Percentiles rank a stretch among this genome's conserved stretches.
These are phyloP conservation scores for Yarrowia divulgata DNA, from an alignment of 805 yeast species.

Conservation along the genomic window DNA sequence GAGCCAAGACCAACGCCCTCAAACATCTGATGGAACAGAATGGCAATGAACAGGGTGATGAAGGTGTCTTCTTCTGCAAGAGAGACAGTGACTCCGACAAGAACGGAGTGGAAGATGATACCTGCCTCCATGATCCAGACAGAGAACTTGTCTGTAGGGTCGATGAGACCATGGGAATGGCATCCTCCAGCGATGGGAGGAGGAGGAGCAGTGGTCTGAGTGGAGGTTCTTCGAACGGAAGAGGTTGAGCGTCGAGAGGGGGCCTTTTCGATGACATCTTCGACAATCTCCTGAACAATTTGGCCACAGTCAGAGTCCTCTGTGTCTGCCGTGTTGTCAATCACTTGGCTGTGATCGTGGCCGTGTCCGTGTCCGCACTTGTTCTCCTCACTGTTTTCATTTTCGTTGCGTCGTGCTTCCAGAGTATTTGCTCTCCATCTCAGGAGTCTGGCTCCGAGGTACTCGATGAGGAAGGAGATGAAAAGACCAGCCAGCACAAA, in stretches of 20 bases:
- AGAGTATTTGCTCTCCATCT: constrained; percentile 40
- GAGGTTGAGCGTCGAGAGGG: background rate
- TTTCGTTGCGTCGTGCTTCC: constrained; percentile 31
- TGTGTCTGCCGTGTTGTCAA: constrained; percentile 3
- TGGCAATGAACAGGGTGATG: constrained; percentile 68
- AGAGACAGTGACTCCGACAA: constrained; percentile 79
- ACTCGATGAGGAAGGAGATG: constrained; percentile 60
- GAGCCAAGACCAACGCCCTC: constrained; percentile 89
- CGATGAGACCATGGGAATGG: constrained; percentile 38
- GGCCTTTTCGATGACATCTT: constrained; percentile 25
- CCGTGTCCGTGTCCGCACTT: background rate
- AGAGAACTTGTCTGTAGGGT: constrained; percentile 40
- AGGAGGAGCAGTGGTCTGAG: background rate
- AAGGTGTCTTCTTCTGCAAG: constrained; percentile 81
- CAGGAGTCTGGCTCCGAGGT: constrained; percentile 53
- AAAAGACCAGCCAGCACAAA: constrained; percentile 58
- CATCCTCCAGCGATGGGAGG: constrained; percentile 32
- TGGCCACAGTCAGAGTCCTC: constrained; percentile 12
- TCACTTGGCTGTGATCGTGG: constrained; percentile 7
- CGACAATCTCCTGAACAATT: background rate
- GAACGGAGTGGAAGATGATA: constrained; percentile 80
- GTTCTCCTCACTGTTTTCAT: constrained; percentile 5
- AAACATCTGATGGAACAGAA: constrained; percentile 67
- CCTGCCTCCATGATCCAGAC: constrained; percentile 67
- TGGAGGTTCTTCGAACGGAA: constrained; percentile 2